These are phyloP conservation scores for Pyrenophora tritici-repentis DNA, from an alignment of 2,329 filamentous ascomycete genomes.

Conservation along the genomic window DNA sequence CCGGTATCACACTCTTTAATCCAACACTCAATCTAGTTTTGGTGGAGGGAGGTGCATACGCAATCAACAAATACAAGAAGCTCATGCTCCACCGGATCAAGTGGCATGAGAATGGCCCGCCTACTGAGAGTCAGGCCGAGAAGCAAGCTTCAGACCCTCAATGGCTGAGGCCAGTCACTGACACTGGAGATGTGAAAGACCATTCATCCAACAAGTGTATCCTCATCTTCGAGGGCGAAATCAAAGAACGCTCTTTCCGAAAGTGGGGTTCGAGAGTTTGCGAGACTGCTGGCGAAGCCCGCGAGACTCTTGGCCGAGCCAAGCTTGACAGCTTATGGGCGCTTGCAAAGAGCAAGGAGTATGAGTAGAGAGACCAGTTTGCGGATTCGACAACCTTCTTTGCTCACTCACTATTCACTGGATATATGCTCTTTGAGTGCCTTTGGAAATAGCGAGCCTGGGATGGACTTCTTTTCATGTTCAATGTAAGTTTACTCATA, in stretches of 20 bases:
- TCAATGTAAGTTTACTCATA: constrained; percentile 27
- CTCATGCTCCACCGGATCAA: constrained; percentile 92
- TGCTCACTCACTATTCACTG: background rate
- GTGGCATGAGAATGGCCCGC: constrained; percentile 86
- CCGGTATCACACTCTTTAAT: constrained; percentile 89
- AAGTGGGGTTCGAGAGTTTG: constrained; percentile 88
- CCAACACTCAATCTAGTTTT: constrained; percentile 87
- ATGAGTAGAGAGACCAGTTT: background rate
- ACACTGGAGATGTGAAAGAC: constrained; percentile 78
- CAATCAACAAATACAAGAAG: constrained; percentile 84
- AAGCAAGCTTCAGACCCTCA: constrained; percentile 66
- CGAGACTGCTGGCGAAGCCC: constrained; percentile 87
- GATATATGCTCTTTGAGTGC: background rate
- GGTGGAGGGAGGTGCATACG: constrained; percentile 86
- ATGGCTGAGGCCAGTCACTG: constrained; percentile 81
- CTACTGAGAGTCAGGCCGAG: constrained; percentile 62
- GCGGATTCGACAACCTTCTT: background rate
- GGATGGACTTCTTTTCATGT: constrained; percentile 4
- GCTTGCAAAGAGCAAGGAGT: constrained; percentile 69
- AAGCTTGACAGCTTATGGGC: constrained; percentile 98
- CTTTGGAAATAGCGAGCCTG: background rate
- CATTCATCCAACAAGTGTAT: constrained; percentile 80
- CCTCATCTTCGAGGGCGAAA: constrained; percentile 88
- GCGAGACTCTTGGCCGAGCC: constrained; percentile 74
- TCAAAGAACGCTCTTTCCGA: constrained; percentile 77